Evolutionary conservation across 495 filamentous ascomycete genomes (phyloP), one percentile per base, ranked within the genome.

Genomic region (Bryoglossum gracile): DNA sequence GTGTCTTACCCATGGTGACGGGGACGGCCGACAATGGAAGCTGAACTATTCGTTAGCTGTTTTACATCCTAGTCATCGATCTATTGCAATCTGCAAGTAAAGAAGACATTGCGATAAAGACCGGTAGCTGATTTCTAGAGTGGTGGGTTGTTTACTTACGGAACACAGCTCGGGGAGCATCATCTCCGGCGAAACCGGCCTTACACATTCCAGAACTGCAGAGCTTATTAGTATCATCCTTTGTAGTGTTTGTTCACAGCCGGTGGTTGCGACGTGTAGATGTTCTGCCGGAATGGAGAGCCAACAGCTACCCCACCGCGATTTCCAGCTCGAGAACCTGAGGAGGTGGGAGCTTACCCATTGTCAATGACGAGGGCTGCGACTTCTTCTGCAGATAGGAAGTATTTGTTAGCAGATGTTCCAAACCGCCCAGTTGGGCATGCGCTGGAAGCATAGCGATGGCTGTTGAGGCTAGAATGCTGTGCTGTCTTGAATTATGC

Each of bases 331-430:
- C 61, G 60, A 56, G 25, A 3, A 3, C n/a, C 40, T 16, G 26
- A 32, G 42, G 48, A 47, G 48, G 44, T 39, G 47, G 58, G 47
- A 64, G 66, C 88, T 82, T 87, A 98, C 92, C 92, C 92, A 97
- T 98, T 98, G 89, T 98, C 92, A 74, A 98, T 98, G 74, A 98
- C 92, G 88, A 98, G 91, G 73, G 92, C 92, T 72, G 92, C 92
- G 76, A 98, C 92, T 86, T 98, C 92, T 78, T 98, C 92, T 97
- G 68, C 73, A 77, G 46, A 51, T 51, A 48, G 58, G 58, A 68
- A 58, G 49, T 51, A n/a, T 42, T 60, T 50, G 66, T 90, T 71
- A 90, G 84, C 48, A 68, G 44, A 60, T 52, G 46, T 48, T 48
- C 38, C 33, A 39, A 26, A 41, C 51, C 43, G 56, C 66, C 52